Evolutionary conservation across 2,329 filamentous ascomycete genomes (phyloP).

Genomic region (Xylariaceae sp.): DNA sequence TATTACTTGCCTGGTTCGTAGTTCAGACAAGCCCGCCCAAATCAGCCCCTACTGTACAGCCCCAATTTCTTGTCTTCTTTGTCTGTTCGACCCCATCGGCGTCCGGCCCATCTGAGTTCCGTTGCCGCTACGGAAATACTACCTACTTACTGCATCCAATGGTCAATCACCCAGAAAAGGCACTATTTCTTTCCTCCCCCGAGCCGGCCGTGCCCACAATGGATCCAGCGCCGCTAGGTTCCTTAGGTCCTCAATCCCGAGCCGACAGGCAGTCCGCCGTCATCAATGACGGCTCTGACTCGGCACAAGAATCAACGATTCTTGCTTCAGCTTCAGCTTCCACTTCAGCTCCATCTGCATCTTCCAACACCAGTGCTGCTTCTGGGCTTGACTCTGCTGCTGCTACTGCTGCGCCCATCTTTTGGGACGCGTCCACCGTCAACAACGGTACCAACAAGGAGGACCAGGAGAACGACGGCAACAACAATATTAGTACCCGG

Average conservation of each 20-base stretch:
- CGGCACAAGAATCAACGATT: neutral
- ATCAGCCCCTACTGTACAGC: too few species aligned
- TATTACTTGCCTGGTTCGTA: too few species aligned
- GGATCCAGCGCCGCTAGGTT: slow-evolving; percentile 29
- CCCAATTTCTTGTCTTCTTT: neutral
- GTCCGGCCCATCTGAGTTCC: slow-evolving; percentile 17
- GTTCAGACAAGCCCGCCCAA: neutral
- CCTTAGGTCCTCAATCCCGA: slow-evolving; percentile 30
- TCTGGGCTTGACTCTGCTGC: neutral
- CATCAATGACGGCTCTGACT: slow-evolving; percentile 17
- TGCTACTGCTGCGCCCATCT: neutral
- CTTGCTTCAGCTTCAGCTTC: neutral
- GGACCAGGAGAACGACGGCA: neutral
- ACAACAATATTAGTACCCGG: neutral
- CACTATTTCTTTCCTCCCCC: slow-evolving; percentile 3
- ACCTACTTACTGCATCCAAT: neutral
- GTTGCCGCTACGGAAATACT: neutral
- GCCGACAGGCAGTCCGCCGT: slow-evolving; percentile 26
- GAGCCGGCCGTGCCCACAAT: slow-evolving; percentile 18
- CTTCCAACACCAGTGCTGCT: neutral
- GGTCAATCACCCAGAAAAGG: slow-evolving; percentile 4
- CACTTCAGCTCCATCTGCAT: neutral
- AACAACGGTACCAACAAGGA: neutral
- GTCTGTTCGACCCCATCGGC: slow-evolving; percentile 11
- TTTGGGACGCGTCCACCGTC: neutral